Percentiles rank a stretch among this genome's conserved stretches.
Conservation (phyloP, 768 basidiomycete genomes). For the Amanita inopinata region DNA sequence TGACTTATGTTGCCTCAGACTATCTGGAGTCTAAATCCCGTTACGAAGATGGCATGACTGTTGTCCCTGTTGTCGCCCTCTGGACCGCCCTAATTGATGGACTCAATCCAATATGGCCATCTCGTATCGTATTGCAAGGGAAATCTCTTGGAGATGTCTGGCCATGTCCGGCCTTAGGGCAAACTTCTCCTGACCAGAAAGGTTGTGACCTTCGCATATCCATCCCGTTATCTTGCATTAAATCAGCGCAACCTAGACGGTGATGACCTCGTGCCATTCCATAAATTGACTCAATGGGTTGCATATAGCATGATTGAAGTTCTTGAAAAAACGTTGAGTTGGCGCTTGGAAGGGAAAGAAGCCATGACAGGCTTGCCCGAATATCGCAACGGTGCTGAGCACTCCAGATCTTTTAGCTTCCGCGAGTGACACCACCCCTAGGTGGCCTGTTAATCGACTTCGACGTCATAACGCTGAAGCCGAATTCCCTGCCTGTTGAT, state of each 20-base stretch:
- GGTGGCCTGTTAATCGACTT: constrained; percentile 86
- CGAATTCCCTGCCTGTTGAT: constrained; percentile 42
- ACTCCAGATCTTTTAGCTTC: not conserved
- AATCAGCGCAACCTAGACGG: constrained; percentile 28
- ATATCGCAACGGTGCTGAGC: constrained; percentile 72
- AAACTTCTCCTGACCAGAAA: constrained; percentile 8
- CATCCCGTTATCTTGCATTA: constrained; percentile 9
- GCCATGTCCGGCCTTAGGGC: constrained; percentile 59
- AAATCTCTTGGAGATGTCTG: constrained; percentile 87
- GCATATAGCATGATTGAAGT: constrained; percentile 85
- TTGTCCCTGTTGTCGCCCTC: constrained; percentile 62
- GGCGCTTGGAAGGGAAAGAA: constrained; percentile 75
- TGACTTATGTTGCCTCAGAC: constrained; percentile 29
- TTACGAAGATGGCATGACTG: constrained; percentile 27
- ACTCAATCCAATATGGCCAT: constrained; percentile 85
- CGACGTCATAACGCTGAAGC: constrained; percentile 65
- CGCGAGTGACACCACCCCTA: constrained; percentile 17
- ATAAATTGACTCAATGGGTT: constrained; percentile 93
- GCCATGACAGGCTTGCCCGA: constrained; percentile 91
- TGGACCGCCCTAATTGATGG: constrained; percentile 81
- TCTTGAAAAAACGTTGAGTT: constrained; percentile 65
- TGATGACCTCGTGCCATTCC: constrained; percentile 82
- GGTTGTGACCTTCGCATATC: constrained; percentile 8
- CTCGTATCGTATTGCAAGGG: constrained; percentile 56
- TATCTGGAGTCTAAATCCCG: constrained; percentile 54